Base-by-base conservation (phyloP, 2,329 filamentous ascomycete species). In the Fusarium globosum region DNA sequence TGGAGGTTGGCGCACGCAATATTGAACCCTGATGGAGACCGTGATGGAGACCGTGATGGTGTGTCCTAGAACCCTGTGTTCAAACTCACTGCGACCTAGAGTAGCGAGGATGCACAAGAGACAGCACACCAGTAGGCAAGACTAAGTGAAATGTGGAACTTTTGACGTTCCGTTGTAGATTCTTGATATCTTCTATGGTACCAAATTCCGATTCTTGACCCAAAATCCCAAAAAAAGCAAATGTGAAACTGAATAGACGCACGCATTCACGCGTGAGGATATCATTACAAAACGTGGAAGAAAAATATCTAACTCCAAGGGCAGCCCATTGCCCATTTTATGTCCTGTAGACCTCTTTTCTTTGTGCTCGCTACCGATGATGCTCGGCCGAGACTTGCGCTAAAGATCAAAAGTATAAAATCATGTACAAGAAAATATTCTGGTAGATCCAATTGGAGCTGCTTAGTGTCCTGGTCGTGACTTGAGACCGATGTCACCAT, bases 401-500 rank as follows among this genome's bases (percentile, higher is more conserved):
- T 71, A 67, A 74, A 65, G 51, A 58, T 55, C 48, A 68, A 69
- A 56, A 57, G 56, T 49, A 48, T 61, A 61, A 65, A 65, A 65
- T 51, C 61, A 72, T 75, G 60, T 75, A 75, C 57, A 55, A 52
- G 62, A 62, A 53, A 69, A 77, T 57, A 57, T 60, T 58, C 45
- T 57, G 38, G 26, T 21, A 58, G 45, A 16, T 28, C 11, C 33
- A 28, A 38, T 90, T 86, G 12, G 90, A 79, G 76, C 83, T 86
- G 70, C 81, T 79, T 61, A 83, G 58, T 85, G 82, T 70, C 81
- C 81, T 45, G 77, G 80, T 73, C 85, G 82, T 52, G 78, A 75
- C 82, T 90, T 90, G 76, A 92, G 81, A 14, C 89, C 89, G 28
- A 92, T 84, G 35, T 91, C 88, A 60, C 89, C 90, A 67, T 84